Base-by-base conservation (phyloP, 2,329 filamentous ascomycete species). In the Furcasterigmium sp. region DNA sequence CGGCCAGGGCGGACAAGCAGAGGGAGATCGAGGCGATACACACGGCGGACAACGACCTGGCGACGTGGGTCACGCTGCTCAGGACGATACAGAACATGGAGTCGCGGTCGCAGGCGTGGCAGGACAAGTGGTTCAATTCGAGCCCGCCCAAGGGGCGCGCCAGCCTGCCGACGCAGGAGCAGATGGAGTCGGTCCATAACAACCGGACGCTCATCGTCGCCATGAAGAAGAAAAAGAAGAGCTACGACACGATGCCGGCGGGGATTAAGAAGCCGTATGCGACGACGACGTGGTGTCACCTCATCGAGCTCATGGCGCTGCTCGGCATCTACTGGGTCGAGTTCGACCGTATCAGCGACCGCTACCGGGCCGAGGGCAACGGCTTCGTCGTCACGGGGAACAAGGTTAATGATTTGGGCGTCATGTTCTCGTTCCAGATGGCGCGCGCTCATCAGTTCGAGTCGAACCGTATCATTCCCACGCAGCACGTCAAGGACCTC, bases 321-420 rank as follows among this genome's bases (percentile, higher is more conserved):
- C 59, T 79, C 14, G 75, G 77, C 8, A 65, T 81, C 8, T 70
- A 81, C 56, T 81, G 77, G 77, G 76, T 73, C 48, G 72, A 75
- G 42, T 80, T 80, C 49, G 72, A 79, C 50, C 65, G 73, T 26
- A 68, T 58, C 8, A 59, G 58, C 11, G 72, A 78, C 49, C 68
- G 69, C 15, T 73, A 78, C 39, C 70, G 69, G n/a, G 75, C 69
- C 4, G 74, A 78, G 43, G 75, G 75, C 18, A 78, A 78, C 48
- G 75, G 75, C 3, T 76, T 69, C 53, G 63, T 75, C 47, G 59
- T 78, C 3, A 63, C 70, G 2, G 73, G 75, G 6, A 62, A 65
- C 36, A 60, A 69, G 19, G 54, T 71, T 3, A 55, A 58, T 20
- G 75, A 78, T 5, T 62, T 79, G 1, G 77, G 77, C 7, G 61